Base-by-base conservation (phyloP, 2,329 filamentous ascomycete species). In the Alternaria conjuncta region DNA sequence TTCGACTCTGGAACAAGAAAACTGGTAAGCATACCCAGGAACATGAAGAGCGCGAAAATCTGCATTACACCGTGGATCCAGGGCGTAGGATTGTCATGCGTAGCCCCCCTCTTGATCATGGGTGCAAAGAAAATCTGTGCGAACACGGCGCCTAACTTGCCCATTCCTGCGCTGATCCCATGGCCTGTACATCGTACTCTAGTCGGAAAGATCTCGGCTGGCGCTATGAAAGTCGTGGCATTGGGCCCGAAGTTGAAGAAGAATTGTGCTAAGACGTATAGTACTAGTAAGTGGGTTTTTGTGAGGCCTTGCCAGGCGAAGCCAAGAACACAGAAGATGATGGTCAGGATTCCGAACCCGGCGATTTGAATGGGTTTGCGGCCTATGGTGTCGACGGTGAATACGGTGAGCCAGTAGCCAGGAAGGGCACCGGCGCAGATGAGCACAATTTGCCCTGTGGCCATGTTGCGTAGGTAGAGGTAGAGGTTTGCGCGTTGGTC, bases 1-100 rank as follows among this genome's bases (percentile, higher is more conserved):
- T 91, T 93, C 0, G 90, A 94, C 81, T 94, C 92, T 0, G 91
- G 91, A 21, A 94, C 89, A n/a, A 95, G 81, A 4, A 94, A 82
- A 1, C 89, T 89, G 3, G 88, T 88, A 50, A 92, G 79, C 50
- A 87, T 86, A 36, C 92, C 92, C 55, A 86, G 85, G 6, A 94
- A 84, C 92, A 94, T 94, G 83, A 95, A 94, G 10, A 93, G 83
- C 0, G 91, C 90, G 78, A 92, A 94, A 41, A 94, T 90, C 76
- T 93, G 86, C 83, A 95, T 89, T 41, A 94, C 86, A 60, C 90
- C 88, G 77, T 92, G 86, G 57, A 94, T 84, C 86, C 90, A 91
- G 2, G 90, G 91, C 2, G 79, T 83, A 0, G 86, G 85, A 20
- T 82, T 80, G 15, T 82, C 78, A 8, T 82, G 80, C 0, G 82